A percentile compares a stretch with the other conserved stretches of the same genome.
Conservation (phyloP, 1,139 yeast species). For the Suhomyces kunorum region DNA sequence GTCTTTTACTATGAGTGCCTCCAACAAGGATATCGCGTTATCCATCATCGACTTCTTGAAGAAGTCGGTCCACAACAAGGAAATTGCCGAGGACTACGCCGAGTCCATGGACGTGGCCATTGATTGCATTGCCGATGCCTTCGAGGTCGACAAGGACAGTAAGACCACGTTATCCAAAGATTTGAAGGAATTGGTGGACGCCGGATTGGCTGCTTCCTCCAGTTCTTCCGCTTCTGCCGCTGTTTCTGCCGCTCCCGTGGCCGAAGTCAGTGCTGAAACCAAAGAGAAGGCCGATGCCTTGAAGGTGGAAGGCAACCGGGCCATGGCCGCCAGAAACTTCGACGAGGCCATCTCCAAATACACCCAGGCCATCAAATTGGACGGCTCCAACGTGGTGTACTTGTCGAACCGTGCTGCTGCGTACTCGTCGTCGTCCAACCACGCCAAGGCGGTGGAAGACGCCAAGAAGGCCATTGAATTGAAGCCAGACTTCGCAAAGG, state of each 20-base stretch:
- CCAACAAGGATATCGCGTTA: constrained; percentile 69
- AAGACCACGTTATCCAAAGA: constrained; percentile 47
- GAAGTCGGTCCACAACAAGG: constrained; percentile 58
- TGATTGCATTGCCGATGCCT: constrained; percentile 89
- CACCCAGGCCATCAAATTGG: constrained; percentile 77
- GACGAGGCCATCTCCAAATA: constrained; percentile 72
- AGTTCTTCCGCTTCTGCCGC: constrained; percentile 22
- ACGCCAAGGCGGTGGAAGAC: constrained; percentile 77
- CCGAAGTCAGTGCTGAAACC: constrained; percentile 52
- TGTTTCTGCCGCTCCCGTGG: constrained; percentile 21
- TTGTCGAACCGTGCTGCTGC: constrained; percentile 98
- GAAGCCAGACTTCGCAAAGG: constrained; percentile 83
- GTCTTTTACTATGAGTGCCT: constrained; percentile 26
- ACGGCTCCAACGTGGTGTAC: constrained; percentile 67
- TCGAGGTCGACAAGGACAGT: constrained; percentile 60
- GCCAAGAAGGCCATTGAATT: constrained; percentile 78
- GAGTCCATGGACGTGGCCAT: constrained; percentile 96
- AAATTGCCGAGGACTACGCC: constrained; percentile 72
- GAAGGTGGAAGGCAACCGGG: constrained; percentile 86
- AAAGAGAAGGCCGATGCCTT: constrained; percentile 78
- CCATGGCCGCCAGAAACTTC: constrained; percentile 80
- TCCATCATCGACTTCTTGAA: constrained; percentile 75
- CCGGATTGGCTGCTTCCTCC: constrained; percentile 14
- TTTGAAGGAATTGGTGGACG: constrained; percentile 48
- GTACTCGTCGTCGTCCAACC: constrained; percentile 73